Evolutionary conservation across 768 basidiomycete genomes (phyloP).

Genomic region (Gymnopilus junonius): DNA sequence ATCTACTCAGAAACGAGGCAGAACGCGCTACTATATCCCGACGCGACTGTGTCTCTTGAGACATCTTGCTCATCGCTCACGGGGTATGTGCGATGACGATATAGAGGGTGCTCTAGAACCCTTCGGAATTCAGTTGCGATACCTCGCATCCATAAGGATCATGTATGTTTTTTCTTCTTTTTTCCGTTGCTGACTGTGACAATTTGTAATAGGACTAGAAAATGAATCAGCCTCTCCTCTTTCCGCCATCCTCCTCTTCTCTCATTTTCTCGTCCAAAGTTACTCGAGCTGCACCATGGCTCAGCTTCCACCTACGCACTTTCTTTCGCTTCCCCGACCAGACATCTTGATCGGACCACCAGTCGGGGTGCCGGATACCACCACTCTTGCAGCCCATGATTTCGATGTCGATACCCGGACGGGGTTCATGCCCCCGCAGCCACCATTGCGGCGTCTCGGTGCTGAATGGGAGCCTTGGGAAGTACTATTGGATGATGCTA

Average conservation of each 20-base stretch:
- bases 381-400: slow-evolving; percentile 78
- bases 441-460: slow-evolving; percentile 68
- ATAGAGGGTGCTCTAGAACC: background rate
- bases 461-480: slow-evolving; percentile 64
- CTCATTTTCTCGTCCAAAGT: background rate
- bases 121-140: background rate
- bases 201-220: slow-evolving; percentile 2
- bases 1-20: background rate
- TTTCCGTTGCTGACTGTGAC: slow-evolving; percentile 9
- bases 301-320: slow-evolving; percentile 26
- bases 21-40: background rate
- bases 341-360: slow-evolving; percentile 29
- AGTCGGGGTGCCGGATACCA: slow-evolving; percentile 32
- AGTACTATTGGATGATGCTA: slow-evolving; percentile 47
- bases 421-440: slow-evolving; percentile 86
- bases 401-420: slow-evolving; percentile 93
- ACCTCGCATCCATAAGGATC: background rate
- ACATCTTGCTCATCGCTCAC: background rate
- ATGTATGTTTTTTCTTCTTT: background rate
- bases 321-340: slow-evolving; percentile 37
- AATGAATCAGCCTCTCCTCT: background rate
- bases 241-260: background rate
- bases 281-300: slow-evolving; percentile 5
- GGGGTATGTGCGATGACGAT: background rate
- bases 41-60: background rate